Evolutionary conservation across 169 alveolate species (phyloP), one percentile per base, ranked within the genome.

Genomic region (Cryptosporidium tyzzeri): DNA sequence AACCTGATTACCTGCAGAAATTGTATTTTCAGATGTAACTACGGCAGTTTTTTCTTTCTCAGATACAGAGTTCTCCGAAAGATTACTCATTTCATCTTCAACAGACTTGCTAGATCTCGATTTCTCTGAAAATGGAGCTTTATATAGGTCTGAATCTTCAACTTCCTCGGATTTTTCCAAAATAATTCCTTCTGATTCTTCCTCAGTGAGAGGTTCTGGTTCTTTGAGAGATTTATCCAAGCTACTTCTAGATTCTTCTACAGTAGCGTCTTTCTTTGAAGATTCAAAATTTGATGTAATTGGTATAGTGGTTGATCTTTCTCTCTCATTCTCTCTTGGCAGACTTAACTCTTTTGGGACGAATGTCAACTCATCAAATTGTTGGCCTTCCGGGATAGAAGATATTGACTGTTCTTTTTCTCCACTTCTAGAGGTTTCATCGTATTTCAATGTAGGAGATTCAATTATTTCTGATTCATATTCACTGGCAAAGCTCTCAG

Each of bases 321-420:
- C 84, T 33, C 16, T 37, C 21, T 69, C 84, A 16, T 9, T 1
- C 2, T 12, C 44, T 26, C 26, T 55, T 69, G 65, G 84, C 23
- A 31, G 39, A 12, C 65, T 69, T 21, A 69, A 45, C 12, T 69
- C 84, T 10, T 69, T 69, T 41, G 62, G 41, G 23, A 9, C 2
- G 8, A 69, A 41, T 41, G 50, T 21, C 4, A 41, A 26, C 16
- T 69, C 84, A 5, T 69, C 84, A 16, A 21, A 21, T 26, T 31
- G 6, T 14, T 18, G 33, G 3, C 0, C 8, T 14, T 65, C 50
- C n/a, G 0, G 50, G 5, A 8, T 14, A 26, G 50, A 3, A 5
- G 71, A 65, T 16, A 33, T 29, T 5, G 50, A n/a, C 16, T 29
- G 44, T n/a, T 65, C 50, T 16, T 16, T 12, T 29, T 5, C 26